A percentile compares a stretch with the other conserved stretches of the same genome.
phyloP scores from a whole-genome alignment of 2,329 filamentous ascomycete species.

The Penicillium sumatraense region DNA sequence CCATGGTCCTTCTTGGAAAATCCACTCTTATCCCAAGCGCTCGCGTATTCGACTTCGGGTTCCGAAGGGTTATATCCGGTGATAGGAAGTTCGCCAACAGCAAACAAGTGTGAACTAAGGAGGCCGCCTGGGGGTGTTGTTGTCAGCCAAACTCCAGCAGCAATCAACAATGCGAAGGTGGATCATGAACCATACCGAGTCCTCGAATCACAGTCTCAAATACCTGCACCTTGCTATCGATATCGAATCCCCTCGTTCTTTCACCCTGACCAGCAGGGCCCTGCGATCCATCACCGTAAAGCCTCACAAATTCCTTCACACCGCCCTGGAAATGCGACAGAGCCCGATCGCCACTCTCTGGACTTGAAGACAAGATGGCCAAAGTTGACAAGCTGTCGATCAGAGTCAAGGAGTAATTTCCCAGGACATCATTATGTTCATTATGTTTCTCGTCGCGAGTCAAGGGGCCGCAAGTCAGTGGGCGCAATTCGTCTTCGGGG shows the following conservation, averaged over 20 bases:
- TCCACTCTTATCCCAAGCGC: slow-evolving; percentile 44
- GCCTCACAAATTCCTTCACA: slow-evolving; percentile 72
- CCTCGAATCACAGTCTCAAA: slow-evolving; percentile 98
- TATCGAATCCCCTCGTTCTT: slow-evolving; percentile 80
- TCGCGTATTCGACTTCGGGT: slow-evolving; percentile 43
- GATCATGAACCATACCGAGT: slow-evolving; percentile 47
- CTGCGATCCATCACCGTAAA: slow-evolving; percentile 83
- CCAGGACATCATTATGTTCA: slow-evolving; percentile 91
- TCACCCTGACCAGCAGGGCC: slow-evolving; percentile 71
- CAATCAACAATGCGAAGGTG: neutral
- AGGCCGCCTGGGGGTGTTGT: slow-evolving; percentile 66
- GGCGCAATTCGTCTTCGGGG: slow-evolving; percentile 92
- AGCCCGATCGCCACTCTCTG: slow-evolving; percentile 63
- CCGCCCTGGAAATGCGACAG: slow-evolving; percentile 79
- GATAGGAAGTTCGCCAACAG: slow-evolving; percentile 87
- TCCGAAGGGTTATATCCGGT: slow-evolving; percentile 68
- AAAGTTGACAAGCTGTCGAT: slow-evolving; percentile 95
- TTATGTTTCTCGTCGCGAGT: slow-evolving; percentile 82
- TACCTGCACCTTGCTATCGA: slow-evolving; percentile 97
- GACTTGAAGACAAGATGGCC: slow-evolving; percentile 79
- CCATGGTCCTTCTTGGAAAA: slow-evolving; percentile 31
- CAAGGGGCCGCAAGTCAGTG: slow-evolving; percentile 80
- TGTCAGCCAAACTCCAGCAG: neutral
- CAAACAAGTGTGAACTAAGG: slow-evolving; percentile 91
- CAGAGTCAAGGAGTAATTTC: slow-evolving; percentile 94